Conservation (phyloP, 78 protist species). For the Chrysochromulina parva region DNA sequence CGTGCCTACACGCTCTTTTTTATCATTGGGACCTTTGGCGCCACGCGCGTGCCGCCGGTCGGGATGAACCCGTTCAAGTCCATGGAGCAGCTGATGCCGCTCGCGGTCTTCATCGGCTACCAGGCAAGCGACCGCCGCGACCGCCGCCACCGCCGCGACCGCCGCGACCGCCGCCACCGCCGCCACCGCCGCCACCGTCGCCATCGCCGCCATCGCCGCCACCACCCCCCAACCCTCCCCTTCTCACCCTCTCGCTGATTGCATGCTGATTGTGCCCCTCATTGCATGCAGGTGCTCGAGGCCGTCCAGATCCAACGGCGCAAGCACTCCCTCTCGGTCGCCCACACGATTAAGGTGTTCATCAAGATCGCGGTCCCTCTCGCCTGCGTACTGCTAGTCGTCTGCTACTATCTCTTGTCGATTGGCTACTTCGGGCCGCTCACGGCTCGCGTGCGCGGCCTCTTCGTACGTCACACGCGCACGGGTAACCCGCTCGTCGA, state of each 20-base stretch:
- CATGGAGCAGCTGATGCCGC: slow-evolving; percentile 40
- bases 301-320: background rate
- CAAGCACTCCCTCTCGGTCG: background rate
- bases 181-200: no score
- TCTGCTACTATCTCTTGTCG: background rate
- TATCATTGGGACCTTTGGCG: slow-evolving; percentile 40
- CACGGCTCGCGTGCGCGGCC: slow-evolving; percentile 26
- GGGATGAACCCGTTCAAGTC: slow-evolving; percentile 19
- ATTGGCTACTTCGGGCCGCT: slow-evolving; percentile 33
- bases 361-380: background rate
- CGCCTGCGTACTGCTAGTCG: background rate
- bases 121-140: no score
- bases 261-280: no score
- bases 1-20: slow-evolving; percentile 50
- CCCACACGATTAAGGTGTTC: background rate
- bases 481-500: slow-evolving; percentile 52
- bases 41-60: slow-evolving; percentile 34
- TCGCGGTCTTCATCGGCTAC: background rate
- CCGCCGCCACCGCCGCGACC: no score
- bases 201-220: no score
- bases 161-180: no score
- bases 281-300: slow-evolving; percentile 33
- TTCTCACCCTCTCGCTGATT: no score
- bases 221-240: no score
- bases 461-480: slow-evolving; percentile 44